Conservation (phyloP, 345 rosid genomes). For the Citrus hindsii region DNA sequence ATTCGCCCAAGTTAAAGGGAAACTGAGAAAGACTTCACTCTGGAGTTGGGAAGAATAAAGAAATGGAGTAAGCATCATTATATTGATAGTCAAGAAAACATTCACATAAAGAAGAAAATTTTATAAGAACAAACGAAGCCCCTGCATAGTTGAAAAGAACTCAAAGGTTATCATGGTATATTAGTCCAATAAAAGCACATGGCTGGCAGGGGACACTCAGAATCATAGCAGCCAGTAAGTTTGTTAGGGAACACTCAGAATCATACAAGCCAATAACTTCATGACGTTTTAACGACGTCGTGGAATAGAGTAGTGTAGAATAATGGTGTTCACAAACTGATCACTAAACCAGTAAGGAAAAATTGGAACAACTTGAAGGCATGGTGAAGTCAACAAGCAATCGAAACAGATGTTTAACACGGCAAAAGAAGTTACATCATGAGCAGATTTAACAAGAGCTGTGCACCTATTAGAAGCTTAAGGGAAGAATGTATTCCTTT, state of each 20-base stretch:
- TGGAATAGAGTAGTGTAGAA: not conserved
- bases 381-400: not conserved
- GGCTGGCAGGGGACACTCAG: not conserved
- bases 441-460: constrained; percentile 1
- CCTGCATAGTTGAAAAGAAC: not conserved
- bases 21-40: not conserved
- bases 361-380: not conserved
- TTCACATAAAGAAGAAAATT: not conserved
- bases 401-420: not conserved
- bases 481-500: not conserved
- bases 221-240: not conserved
- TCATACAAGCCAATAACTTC: not conserved
- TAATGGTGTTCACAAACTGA: not conserved
- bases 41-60: not conserved
- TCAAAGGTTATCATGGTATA: not conserved
- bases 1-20: not conserved
- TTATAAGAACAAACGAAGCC: not conserved
- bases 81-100: not conserved
- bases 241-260: not conserved
- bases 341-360: not conserved
- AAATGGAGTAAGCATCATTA: not conserved
- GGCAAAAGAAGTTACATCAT: not conserved
- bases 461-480: not conserved
- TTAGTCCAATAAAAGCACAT: not conserved
- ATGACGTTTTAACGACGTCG: not conserved